Conservation (phyloP, 1,284 basidiomycete species). For the Ganoderma meredithae region DNA sequence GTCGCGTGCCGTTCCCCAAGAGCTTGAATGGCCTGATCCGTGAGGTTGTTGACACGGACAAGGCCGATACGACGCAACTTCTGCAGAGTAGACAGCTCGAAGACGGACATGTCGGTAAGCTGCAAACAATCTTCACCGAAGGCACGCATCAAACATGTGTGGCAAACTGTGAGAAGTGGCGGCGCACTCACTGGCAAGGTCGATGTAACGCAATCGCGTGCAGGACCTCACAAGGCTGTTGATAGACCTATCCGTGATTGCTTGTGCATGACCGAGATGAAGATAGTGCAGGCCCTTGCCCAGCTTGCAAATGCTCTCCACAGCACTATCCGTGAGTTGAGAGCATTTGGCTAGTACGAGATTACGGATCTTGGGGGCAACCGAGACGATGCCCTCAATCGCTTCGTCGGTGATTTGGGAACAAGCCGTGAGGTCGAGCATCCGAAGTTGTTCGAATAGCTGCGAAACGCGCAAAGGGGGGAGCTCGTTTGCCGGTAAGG, state of each 20-base stretch:
- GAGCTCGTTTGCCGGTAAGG: slow-evolving; percentile 44
- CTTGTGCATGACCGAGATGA: slow-evolving; percentile 91
- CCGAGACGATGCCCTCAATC: slow-evolving; percentile 88
- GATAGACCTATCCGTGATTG: slow-evolving; percentile 92
- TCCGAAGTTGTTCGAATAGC: slow-evolving; percentile 83
- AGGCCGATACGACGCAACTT: slow-evolving; percentile 96
- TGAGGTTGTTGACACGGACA: slow-evolving; percentile 91
- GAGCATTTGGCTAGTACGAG: slow-evolving; percentile 93
- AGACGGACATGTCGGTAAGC: slow-evolving; percentile 93
- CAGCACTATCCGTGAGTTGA: slow-evolving; percentile 84
- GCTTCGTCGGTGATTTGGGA: slow-evolving; percentile 86
- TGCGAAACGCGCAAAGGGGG: slow-evolving; percentile 69
- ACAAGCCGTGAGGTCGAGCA: slow-evolving; percentile 92
- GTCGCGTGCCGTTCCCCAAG: slow-evolving; percentile 84
- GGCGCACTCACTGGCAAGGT: slow-evolving; percentile 88
- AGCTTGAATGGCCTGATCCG: slow-evolving; percentile 91
- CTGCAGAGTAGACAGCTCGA: slow-evolving; percentile 88
- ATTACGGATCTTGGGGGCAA: slow-evolving; percentile 91
- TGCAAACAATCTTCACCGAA: slow-evolving; percentile 75
- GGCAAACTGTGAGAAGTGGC: slow-evolving; percentile 14
- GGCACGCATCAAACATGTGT: background rate
- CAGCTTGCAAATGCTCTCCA: slow-evolving; percentile 87
- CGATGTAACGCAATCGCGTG: slow-evolving; percentile 94
- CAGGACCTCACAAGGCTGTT: slow-evolving; percentile 87
- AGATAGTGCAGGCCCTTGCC: slow-evolving; percentile 95